Conservation (phyloP, 2,329 filamentous ascomycete species). For the Colletotrichum tanaceti region DNA sequence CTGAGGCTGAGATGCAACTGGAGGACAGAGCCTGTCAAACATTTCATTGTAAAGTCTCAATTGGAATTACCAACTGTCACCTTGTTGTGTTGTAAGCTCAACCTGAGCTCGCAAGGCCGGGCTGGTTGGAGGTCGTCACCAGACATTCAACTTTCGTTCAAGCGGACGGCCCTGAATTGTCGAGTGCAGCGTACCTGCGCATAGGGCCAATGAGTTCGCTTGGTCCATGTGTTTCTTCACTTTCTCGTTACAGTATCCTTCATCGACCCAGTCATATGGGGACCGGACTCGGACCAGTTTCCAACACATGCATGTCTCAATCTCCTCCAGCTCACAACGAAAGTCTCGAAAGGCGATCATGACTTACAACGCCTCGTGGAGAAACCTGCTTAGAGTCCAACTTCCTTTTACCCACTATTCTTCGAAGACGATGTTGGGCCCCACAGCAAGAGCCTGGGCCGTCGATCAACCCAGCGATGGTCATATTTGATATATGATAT, state of each 20-base stretch:
- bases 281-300: slow-evolving; percentile 18
- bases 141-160: not conserved
- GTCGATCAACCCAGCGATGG: slow-evolving; percentile 31
- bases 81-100: slow-evolving; percentile 2
- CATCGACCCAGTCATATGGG: slow-evolving; percentile 33
- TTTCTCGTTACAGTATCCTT: slow-evolving; percentile 28
- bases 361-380: slow-evolving; percentile 29
- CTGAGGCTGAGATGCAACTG: not conserved
- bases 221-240: slow-evolving; percentile 27
- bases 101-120: not conserved
- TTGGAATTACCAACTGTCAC: slow-evolving; percentile 9
- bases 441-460: slow-evolving; percentile 26
- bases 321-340: slow-evolving; percentile 15
- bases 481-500: slow-evolving; percentile 40
- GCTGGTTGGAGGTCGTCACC: slow-evolving; percentile 11
- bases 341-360: slow-evolving; percentile 24
- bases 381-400: slow-evolving; percentile 23
- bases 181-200: slow-evolving; percentile 10
- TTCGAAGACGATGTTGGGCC: slow-evolving; percentile 27
- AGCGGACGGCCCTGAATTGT: slow-evolving; percentile 3
- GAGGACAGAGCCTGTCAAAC: not conserved
- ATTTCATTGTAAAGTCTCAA: not conserved
- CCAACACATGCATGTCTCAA: slow-evolving; percentile 37
- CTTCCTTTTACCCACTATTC: slow-evolving; percentile 24
- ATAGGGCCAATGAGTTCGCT: not conserved